A percentile compares a stretch with the other conserved stretches of the same genome.
Evolutionary conservation across 148 eudicot species (phyloP).

Genomic region (Rhododendron williamsianum): DNA sequence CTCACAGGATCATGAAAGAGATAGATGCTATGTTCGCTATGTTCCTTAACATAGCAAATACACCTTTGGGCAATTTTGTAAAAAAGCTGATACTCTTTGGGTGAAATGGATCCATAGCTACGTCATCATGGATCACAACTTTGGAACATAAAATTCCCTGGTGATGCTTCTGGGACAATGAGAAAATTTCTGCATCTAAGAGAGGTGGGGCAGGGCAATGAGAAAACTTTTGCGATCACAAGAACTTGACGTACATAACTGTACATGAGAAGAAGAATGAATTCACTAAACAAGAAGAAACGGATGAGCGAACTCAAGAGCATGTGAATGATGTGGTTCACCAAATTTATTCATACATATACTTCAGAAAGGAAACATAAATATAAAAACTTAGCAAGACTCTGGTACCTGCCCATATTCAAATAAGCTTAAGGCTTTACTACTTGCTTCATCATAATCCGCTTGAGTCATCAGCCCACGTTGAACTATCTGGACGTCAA

Average conservation of each 20-base stretch:
- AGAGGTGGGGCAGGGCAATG: too few relatives aligned
- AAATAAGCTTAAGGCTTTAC: constrained; percentile 69
- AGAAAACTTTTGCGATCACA: background rate
- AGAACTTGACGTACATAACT: too few relatives aligned
- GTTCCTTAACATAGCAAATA: too few relatives aligned
- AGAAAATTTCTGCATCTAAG: too few relatives aligned
- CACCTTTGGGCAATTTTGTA: too few relatives aligned
- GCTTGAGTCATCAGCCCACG: constrained; percentile 77
- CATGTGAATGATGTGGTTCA: background rate
- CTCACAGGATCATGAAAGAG: too few relatives aligned
- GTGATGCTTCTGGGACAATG: too few relatives aligned
- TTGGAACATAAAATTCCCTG: too few relatives aligned
- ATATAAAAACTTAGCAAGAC: background rate
- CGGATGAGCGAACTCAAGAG: background rate
- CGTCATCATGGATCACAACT: too few relatives aligned
- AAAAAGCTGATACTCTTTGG: too few relatives aligned
- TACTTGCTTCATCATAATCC: constrained; percentile 80
- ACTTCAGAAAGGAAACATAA: background rate
- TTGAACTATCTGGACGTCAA: constrained; percentile 59
- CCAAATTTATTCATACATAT: background rate
- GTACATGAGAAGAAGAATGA: background rate
- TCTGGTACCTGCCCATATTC: constrained; percentile 81
- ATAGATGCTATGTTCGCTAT: too few relatives aligned
- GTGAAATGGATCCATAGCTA: too few relatives aligned
- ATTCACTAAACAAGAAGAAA: background rate